Evolutionary conservation across 495 filamentous ascomycete species (phyloP).

Genomic region (Penicillium lividum): DNA sequence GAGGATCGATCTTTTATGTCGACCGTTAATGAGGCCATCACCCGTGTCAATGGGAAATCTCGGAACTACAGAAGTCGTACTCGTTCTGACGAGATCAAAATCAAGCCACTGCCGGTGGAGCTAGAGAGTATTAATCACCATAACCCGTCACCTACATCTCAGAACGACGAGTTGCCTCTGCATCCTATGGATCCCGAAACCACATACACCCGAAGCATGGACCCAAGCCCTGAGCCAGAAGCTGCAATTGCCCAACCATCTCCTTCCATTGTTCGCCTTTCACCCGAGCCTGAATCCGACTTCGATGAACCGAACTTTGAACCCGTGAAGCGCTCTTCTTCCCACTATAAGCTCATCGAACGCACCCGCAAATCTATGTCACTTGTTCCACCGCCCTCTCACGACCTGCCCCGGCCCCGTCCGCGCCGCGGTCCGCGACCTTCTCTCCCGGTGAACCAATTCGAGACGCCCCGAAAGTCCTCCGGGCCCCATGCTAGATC

Average conservation of each 20-base stretch:
- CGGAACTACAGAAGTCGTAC: slow-evolving; percentile 13
- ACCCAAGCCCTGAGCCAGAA: slow-evolving; percentile 4
- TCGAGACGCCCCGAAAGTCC: slow-evolving; percentile 54
- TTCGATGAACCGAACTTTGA: slow-evolving; percentile 23
- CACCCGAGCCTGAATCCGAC: slow-evolving; percentile 14
- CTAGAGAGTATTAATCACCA: not conserved
- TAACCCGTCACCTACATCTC: slow-evolving; percentile 3
- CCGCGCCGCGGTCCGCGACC: slow-evolving; percentile 44
- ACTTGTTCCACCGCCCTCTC: slow-evolving; percentile 40
- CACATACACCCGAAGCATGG: not conserved
- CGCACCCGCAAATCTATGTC: slow-evolving; percentile 86
- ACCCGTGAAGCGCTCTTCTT: slow-evolving; percentile 28
- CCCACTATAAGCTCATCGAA: slow-evolving; percentile 57
- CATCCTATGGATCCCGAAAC: not conserved
- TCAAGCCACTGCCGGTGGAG: not conserved
- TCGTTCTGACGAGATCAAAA: not conserved
- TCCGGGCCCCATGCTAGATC: slow-evolving; percentile 18
- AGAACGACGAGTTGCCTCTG: not conserved
- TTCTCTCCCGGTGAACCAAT: slow-evolving; percentile 63
- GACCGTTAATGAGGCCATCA: slow-evolving; percentile 57
- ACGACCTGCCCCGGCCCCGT: slow-evolving; percentile 24
- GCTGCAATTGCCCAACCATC: slow-evolving; percentile 8
- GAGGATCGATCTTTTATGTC: slow-evolving; percentile 52
- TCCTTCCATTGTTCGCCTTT: slow-evolving; percentile 22
- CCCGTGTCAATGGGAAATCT: slow-evolving; percentile 53